Base-by-base conservation (phyloP, 805 yeast genomes). In the Starmera pachycereana region DNA sequence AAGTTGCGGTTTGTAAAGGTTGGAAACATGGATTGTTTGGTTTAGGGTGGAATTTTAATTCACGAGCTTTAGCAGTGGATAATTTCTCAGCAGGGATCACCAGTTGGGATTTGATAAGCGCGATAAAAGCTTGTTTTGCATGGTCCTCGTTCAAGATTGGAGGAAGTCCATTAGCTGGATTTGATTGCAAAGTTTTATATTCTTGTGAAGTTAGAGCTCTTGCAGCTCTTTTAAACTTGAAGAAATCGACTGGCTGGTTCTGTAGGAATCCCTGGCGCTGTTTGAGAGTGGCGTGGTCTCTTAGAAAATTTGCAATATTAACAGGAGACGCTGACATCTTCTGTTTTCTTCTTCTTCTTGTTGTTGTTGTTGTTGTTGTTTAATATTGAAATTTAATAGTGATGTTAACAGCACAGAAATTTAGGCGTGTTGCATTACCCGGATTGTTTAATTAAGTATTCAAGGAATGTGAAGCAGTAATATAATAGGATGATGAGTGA, bases 251-350 rank as follows among this genome's bases (percentile, higher is more conserved):
- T 37, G 77, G 78, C 46, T 74, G 74, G 40, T 81, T 78, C 51
- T 81, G 79, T 40, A 80, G 65, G n/a, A 80, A 59, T 12, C 97
- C 97, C 45, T 74, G 73, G 52, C 98, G 76, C 60, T 81, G 83
- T 55, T 90, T 92, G 46, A 90, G 67, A n/a, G 63, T 60, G 29
- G 65, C 56, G 58, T 83, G 72, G 49, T 76, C 74, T 44, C 90
- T 77, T 45, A 89, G 66, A 45, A 69, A 82, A 39, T 72, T 70
- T 32, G 95, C 96, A 35, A 90, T 62, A 13, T 81, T 81, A 37
- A 79, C 47, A 0, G 89, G 80, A 22, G 70, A 65, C 1, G 85
- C 85, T 42, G 66, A 68, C 38, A 40, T 44, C n/a, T n/a, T n/a
- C n/a, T n/a, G n/a, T n/a, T n/a, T n/a, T n/a, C n/a, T 28, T 47